Evolutionary conservation across 306 rosid species (phyloP).

Genomic region (Cucumis melo): DNA sequence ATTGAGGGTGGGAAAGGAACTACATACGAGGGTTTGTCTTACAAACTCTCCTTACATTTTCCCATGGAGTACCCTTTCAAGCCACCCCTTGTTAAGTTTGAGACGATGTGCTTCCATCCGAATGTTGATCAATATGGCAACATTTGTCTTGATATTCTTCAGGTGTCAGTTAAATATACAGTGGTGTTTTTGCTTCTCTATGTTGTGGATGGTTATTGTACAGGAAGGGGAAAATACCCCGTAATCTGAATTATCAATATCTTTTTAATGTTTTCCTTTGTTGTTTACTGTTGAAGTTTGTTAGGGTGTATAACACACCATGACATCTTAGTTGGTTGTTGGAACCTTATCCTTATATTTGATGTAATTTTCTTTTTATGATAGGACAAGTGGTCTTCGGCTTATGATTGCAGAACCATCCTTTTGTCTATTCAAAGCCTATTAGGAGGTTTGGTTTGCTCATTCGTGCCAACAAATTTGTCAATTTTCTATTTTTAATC

Average conservation of each 20-base stretch:
- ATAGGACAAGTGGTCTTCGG: slow-evolving; percentile 98
- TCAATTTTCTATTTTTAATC: slow-evolving; percentile 1
- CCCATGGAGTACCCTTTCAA: slow-evolving; percentile 87
- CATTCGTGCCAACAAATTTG: slow-evolving; percentile 5
- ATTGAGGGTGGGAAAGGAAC: slow-evolving; percentile 97
- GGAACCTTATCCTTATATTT: not conserved
- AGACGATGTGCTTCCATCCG: slow-evolving; percentile 92
- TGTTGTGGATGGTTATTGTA: not conserved
- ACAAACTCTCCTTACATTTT: slow-evolving; percentile 80
- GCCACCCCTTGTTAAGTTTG: slow-evolving; percentile 91
- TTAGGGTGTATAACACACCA: not conserved
- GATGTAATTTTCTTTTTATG: not conserved
- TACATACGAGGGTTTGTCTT: slow-evolving; percentile 72
- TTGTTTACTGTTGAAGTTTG: not conserved
- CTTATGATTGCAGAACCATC: slow-evolving; percentile 94
- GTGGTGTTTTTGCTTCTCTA: not conserved
- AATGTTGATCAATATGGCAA: slow-evolving; percentile 94
- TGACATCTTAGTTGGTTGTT: not conserved
- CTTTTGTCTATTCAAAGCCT: slow-evolving; percentile 90
- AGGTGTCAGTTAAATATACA: slow-evolving; percentile 31
- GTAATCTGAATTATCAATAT: not conserved
- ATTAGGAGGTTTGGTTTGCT: slow-evolving; percentile 81
- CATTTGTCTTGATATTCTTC: slow-evolving; percentile 95
- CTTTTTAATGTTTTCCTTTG: not conserved
- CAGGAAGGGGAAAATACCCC: not conserved